Evolutionary conservation across 495 filamentous ascomycete genomes (phyloP).

Genomic region (Apodospora peruviana): DNA sequence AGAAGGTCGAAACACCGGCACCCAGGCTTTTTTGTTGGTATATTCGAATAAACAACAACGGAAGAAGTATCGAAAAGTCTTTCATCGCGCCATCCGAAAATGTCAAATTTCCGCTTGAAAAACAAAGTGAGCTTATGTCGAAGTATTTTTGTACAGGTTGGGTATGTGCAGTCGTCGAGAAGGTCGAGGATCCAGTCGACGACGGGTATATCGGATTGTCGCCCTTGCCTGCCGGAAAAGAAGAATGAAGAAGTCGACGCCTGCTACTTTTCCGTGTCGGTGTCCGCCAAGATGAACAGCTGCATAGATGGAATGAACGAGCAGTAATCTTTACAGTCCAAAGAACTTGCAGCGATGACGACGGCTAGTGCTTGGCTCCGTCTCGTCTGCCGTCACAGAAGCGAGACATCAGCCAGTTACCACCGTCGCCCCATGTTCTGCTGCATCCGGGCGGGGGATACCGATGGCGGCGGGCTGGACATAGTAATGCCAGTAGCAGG

Average conservation of each 20-base stretch:
- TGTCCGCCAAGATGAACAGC: slow-evolving; percentile 37
- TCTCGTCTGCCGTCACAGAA: slow-evolving; percentile 26
- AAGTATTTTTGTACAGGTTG: slow-evolving; percentile 31
- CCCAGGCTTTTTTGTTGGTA: slow-evolving; percentile 16
- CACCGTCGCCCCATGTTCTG: slow-evolving; percentile 44
- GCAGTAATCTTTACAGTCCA: slow-evolving; percentile 20
- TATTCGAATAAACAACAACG: slow-evolving; percentile 17
- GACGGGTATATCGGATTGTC: slow-evolving; percentile 12
- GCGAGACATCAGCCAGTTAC: slow-evolving; percentile 33
- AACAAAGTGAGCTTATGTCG: slow-evolving; percentile 24
- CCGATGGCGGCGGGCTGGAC: slow-evolving; percentile 84
- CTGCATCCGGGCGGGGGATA: slow-evolving; percentile 82
- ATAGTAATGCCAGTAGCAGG: slow-evolving; percentile 83
- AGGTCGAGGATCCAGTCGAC: slow-evolving; percentile 29
- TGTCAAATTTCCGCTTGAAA: slow-evolving; percentile 27
- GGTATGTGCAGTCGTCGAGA: slow-evolving; percentile 15
- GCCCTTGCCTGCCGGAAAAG: slow-evolving; percentile 24
- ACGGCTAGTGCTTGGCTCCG: slow-evolving; percentile 17
- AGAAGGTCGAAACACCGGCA: slow-evolving; percentile 25
- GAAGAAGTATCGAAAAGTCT: slow-evolving; percentile 33
- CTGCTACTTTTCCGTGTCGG: slow-evolving; percentile 25
- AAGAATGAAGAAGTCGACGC: slow-evolving; percentile 24
- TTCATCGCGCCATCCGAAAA: slow-evolving; percentile 31
- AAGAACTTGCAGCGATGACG: slow-evolving; percentile 25
- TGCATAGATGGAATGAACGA: slow-evolving; percentile 19